A percentile compares a stretch with the other conserved stretches of the same genome.
Conservation (phyloP, 2,329 filamentous ascomycete species). For the Nectriaceae sp. region DNA sequence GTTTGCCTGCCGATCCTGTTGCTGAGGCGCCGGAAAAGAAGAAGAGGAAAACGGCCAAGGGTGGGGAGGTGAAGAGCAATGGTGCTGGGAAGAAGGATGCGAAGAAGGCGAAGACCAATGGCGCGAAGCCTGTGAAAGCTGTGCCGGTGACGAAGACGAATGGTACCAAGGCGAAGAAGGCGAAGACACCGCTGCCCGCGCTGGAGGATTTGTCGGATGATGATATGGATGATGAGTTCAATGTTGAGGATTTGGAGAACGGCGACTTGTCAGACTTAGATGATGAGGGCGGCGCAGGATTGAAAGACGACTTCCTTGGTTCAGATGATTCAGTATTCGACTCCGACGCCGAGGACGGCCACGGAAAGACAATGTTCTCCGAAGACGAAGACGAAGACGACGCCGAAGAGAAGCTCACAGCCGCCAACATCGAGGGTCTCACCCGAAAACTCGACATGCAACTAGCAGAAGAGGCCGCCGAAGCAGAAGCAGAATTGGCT, state of each 20-base stretch:
- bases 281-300: conserved; percentile 34
- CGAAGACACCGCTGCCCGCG: conserved; percentile 39
- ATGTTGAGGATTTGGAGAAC: conserved; percentile 50
- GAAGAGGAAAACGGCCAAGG: conserved; percentile 38
- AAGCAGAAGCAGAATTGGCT: conserved; percentile 82
- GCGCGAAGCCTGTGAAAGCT: conserved; percentile 36
- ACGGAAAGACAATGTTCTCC: conserved; percentile 76
- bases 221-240: conserved; percentile 41
- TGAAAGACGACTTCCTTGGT: conserved; percentile 62
- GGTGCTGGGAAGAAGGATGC: conserved; percentile 28
- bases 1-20: conserved; percentile 63
- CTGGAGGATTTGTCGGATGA: conserved; percentile 50
- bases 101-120: conserved; percentile 34
- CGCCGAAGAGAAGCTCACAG: conserved; percentile 86
- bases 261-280: conserved; percentile 44
- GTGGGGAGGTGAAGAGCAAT: conserved; percentile 32
- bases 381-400: conserved; percentile 92
- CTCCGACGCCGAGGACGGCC: conserved; percentile 65
- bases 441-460: conserved; percentile 82
- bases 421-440: conserved; percentile 92
- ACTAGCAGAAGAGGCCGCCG: conserved; percentile 74
- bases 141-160: conserved; percentile 32
- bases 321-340: conserved; percentile 65
- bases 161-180: conserved; percentile 31
- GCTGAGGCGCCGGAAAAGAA: conserved; percentile 67